Evolutionary conservation across 805 yeast genomes (phyloP).

Genomic region (Candida ponderosae): DNA sequence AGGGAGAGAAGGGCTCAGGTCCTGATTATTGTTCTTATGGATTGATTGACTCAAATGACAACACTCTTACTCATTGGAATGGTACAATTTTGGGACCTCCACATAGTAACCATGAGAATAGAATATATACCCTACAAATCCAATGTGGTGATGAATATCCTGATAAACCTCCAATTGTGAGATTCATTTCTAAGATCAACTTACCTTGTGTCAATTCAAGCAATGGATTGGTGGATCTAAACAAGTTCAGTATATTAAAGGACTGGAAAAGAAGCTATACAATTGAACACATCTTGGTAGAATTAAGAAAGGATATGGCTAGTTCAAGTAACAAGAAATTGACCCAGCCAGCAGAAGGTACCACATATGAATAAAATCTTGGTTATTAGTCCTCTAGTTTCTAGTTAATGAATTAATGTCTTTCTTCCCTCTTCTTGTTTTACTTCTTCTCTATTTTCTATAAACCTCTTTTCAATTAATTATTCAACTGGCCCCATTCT

Average conservation of each 20-base stretch:
- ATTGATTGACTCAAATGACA: slow-evolving; percentile 81
- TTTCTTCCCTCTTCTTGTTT: no score
- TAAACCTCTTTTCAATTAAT: no score
- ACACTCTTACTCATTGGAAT: slow-evolving; percentile 92
- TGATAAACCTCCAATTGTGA: slow-evolving; percentile 77
- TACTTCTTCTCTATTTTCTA: no score
- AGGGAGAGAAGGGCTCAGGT: slow-evolving; percentile 96
- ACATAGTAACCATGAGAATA: slow-evolving; percentile 80
- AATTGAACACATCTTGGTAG: slow-evolving; percentile 88
- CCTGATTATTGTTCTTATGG: slow-evolving; percentile 98
- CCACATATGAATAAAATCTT: slow-evolving; percentile 37
- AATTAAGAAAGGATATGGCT: slow-evolving; percentile 88
- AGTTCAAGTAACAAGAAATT: slow-evolving; percentile 72
- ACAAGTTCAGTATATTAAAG: slow-evolving; percentile 57
- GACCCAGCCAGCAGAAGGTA: slow-evolving; percentile 88
- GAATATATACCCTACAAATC: slow-evolving; percentile 79
- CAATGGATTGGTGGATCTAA: slow-evolving; percentile 47
- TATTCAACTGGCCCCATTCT: no score
- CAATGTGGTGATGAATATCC: slow-evolving; percentile 85
- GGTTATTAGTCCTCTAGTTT: no score
- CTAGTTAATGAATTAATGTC: no score
- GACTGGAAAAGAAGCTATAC: slow-evolving; percentile 88
- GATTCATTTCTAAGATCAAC: slow-evolving; percentile 77
- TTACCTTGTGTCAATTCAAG: slow-evolving; percentile 78
- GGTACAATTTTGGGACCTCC: slow-evolving; percentile 99